Conservation (phyloP, 257 asterid species). For the Rauvolfia tetraphylla region DNA sequence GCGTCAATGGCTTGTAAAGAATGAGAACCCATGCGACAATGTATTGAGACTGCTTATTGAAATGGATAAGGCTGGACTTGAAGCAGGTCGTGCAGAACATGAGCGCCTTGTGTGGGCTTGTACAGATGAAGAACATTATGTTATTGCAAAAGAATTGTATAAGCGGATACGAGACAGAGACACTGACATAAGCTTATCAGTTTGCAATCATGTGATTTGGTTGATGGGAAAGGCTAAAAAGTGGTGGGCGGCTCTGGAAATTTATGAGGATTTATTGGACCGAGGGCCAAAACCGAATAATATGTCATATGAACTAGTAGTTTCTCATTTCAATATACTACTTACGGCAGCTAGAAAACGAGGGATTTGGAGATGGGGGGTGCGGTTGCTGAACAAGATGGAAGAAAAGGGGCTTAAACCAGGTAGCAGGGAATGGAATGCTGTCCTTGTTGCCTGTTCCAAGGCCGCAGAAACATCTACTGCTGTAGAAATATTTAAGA, state of each 20-base stretch:
- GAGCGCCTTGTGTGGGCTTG: conserved; percentile 93
- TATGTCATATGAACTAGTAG: conserved; percentile 71
- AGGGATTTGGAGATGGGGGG: conserved; percentile 96
- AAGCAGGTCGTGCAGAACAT: conserved; percentile 42
- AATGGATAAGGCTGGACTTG: conserved; percentile 65
- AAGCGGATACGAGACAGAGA: conserved; percentile 62
- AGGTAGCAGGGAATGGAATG: conserved; percentile 77
- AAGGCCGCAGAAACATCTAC: conserved; percentile 84
- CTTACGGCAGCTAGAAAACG: conserved; percentile 71
- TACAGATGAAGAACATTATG: conserved; percentile 67
- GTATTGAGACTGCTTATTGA: conserved; percentile 56
- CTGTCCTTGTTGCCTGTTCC: conserved; percentile 89
- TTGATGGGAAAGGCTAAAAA: conserved; percentile 88
- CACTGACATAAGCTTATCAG: conserved; percentile 65
- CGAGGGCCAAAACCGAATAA: conserved; percentile 83
- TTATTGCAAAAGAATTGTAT: conserved; percentile 76
- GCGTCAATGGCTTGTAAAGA: conserved; percentile 67
- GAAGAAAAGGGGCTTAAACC: conserved; percentile 94
- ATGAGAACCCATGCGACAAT: conserved; percentile 40
- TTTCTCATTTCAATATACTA: conserved; percentile 72
- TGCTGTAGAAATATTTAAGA: conserved; percentile 72
- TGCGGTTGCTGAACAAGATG: conserved; percentile 78
- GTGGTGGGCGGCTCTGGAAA: conserved; percentile 97
- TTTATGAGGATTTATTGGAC: conserved; percentile 86
- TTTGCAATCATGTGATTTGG: conserved; percentile 93